These are phyloP conservation scores for Aspergillus cristatus DNA, from an alignment of 495 filamentous ascomycete genomes.

Conservation along the genomic window DNA sequence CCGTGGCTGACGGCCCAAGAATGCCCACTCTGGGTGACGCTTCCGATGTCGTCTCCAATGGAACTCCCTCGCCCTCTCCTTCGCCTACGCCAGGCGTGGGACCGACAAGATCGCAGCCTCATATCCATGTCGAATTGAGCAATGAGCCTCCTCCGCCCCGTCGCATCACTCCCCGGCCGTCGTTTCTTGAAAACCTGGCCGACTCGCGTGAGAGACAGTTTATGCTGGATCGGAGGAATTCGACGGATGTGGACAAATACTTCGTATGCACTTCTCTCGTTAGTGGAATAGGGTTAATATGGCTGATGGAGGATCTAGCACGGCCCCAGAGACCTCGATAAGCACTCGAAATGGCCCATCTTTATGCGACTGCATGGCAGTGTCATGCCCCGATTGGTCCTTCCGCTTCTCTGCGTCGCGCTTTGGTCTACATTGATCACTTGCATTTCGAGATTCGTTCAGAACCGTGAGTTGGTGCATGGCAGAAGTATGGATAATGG, in stretches of 20 bases:
- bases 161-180: constrained; percentile 27
- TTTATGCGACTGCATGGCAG: constrained; percentile 75
- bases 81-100: too few relatives aligned
- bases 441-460: constrained; percentile 44
- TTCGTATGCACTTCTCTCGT: constrained; percentile 26
- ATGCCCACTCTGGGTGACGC: too few relatives aligned
- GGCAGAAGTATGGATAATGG: too few relatives aligned
- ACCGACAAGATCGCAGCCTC: too few relatives aligned
- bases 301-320: constrained; percentile 17
- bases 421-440: constrained; percentile 65
- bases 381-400: constrained; percentile 69
- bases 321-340: constrained; percentile 58
- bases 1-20: too few relatives aligned
- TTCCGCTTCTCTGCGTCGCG: constrained; percentile 59
- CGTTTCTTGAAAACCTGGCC: constrained; percentile 29
- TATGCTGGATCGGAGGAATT: constrained; percentile 20
- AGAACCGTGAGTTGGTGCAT: constrained; percentile 31
- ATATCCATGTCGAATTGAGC: too few relatives aligned
- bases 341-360: constrained; percentile 74
- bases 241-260: constrained; percentile 35
- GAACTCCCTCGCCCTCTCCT: too few relatives aligned
- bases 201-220: constrained; percentile 23
- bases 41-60: too few relatives aligned
- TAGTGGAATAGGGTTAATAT: neutral
- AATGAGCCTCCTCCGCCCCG: constrained; percentile 5